Evolutionary conservation across 1,284 basidiomycete genomes (phyloP), one percentile per base, ranked within the genome.

Genomic region (Trichosporon sp.): DNA sequence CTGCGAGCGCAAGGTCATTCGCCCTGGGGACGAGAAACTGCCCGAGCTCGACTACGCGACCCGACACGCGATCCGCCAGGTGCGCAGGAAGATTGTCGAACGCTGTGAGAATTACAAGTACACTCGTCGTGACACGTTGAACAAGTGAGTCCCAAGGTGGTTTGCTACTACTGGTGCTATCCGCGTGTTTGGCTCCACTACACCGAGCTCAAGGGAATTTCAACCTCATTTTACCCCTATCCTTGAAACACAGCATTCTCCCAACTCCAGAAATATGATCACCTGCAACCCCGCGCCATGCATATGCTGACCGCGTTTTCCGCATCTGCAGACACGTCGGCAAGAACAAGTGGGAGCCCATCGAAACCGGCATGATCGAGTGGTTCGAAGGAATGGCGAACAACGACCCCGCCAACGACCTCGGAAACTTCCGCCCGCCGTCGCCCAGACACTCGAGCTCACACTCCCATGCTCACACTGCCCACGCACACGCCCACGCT

Each of bases 21-120:
- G 79, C 9, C 74, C 78, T 0, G 76, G 76, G 11, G 68, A 27
- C 32, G 23, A 29, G 74, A 18, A 72, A 70, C 38, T 81, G 77
- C 73, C 76, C 21, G 80, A 79, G 47, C 71, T 83, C n/a, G 75
- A 76, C 31, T 74, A 76, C 63, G 68, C 76, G 9, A 78, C 75
- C n/a, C 70, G 80, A 23, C 75, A 78, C 25, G 80, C 81, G 0
- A 72, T 83, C 21, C 68, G 80, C 35, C 78, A 81, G 65, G 79
- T 83, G 21, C 68, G 81, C 35, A 71, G 82, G 44, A 83, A 83
- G 70, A 76, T 78, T n/a, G 81, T 83, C 13, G 82, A 83, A 71
- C 71, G 81, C 29, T 81, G 78, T 47, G 82, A 83, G 70, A 83
- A 83, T 68, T 83, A 83, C 78, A 82, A 82, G 74, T 83, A 83